phyloP scores from a whole-genome alignment of 2,329 filamentous ascomycete genomes.

The Ophiocordyceps camponoti-leonardi region DNA sequence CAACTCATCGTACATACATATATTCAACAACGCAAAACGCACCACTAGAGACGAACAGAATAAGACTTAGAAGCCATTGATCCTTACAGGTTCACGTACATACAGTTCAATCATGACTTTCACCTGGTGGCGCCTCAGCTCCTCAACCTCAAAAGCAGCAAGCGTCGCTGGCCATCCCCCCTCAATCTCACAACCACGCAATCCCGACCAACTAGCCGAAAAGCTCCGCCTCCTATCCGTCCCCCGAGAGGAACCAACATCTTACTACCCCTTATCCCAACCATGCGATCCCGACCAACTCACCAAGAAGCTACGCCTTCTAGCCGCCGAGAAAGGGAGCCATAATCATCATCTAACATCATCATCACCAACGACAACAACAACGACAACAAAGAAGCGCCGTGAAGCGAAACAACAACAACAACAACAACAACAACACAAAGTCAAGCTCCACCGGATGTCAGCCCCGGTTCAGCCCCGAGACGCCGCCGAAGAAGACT shows the following conservation, averaged over 20 bases:
- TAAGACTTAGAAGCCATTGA: too few species aligned
- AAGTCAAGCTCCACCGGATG: slow-evolving; percentile 2
- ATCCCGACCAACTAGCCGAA: too few species aligned
- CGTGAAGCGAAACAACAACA: neutral
- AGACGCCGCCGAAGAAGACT: slow-evolving; percentile 1
- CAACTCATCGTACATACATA: too few species aligned
- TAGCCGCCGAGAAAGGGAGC: slow-evolving; percentile 22
- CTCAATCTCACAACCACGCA: too few species aligned
- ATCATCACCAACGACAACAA: neutral
- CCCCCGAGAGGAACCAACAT: neutral
- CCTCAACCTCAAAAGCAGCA: too few species aligned
- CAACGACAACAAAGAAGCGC: neutral
- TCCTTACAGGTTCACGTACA: too few species aligned
- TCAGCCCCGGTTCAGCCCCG: slow-evolving; percentile 6
- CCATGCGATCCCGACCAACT: slow-evolving; percentile 38
- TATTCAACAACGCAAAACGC: too few species aligned
- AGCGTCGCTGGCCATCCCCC: too few species aligned
- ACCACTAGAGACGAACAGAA: too few species aligned
- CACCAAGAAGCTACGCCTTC: slow-evolving; percentile 29
- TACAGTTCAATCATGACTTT: too few species aligned
- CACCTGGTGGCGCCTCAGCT: too few species aligned
- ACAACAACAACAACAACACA: neutral
- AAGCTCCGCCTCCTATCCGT: neutral
- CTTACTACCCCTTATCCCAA: slow-evolving; percentile 7
- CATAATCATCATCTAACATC: neutral